phyloP scores from a whole-genome alignment of 768 basidiomycete genomes.

The Hortiboletus campestris region DNA sequence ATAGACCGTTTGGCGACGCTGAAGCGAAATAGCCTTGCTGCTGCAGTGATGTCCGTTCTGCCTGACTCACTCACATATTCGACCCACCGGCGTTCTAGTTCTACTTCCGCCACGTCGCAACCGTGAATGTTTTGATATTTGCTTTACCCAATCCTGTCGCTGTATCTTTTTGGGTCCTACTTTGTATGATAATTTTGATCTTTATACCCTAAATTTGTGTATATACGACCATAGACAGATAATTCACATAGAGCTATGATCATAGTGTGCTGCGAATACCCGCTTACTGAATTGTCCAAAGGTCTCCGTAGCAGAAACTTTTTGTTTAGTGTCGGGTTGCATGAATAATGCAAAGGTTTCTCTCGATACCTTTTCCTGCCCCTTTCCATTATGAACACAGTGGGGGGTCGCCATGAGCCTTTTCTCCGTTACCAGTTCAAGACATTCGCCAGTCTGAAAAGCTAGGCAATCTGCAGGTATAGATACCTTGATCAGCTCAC shows the following conservation, averaged over 20 bases:
- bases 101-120: constrained; percentile 30
- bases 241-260: constrained; percentile 20
- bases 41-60: constrained; percentile 60
- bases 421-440: constrained; percentile 83
- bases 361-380: constrained; percentile 55
- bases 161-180: not conserved
- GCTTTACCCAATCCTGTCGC: not conserved
- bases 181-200: constrained; percentile 5
- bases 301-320: constrained; percentile 65
- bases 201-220: constrained; percentile 6
- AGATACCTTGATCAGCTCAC: constrained; percentile 73
- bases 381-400: constrained; percentile 76
- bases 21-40: constrained; percentile 63
- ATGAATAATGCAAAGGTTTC: constrained; percentile 91
- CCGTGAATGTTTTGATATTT: constrained; percentile 13
- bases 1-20: constrained; percentile 36
- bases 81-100: constrained; percentile 40
- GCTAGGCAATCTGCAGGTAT: constrained; percentile 86
- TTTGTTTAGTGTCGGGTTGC: constrained; percentile 83
- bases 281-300: constrained; percentile 91
- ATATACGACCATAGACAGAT: constrained; percentile 9
- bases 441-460: constrained; percentile 96
- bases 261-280: constrained; percentile 61
- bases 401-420: constrained; percentile 90
- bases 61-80: constrained; percentile 51